Percentiles rank a stretch among this genome's conserved stretches.
These are phyloP conservation scores for Fagopyrum homotropicum DNA, from an alignment of 148 eudicot genomes.

Conservation along the genomic window DNA sequence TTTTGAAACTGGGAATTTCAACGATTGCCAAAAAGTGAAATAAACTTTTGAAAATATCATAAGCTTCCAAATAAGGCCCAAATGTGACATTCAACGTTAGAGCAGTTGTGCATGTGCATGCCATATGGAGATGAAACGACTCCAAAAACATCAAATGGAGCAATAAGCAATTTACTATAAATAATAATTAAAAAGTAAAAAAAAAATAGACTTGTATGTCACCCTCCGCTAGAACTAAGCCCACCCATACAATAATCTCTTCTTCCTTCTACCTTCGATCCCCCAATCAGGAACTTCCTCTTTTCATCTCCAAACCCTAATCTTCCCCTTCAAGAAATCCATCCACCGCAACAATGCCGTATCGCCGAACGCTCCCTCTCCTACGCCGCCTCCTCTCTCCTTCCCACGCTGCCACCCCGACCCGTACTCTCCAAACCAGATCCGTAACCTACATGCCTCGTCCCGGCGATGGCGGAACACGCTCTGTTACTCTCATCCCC, in stretches of 20 bases:
- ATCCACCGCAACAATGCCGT: conserved; percentile 30
- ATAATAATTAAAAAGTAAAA: not conserved
- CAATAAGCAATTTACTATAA: conserved; percentile 2
- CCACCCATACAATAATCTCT: not conserved
- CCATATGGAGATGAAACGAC: not conserved
- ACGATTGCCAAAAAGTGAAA: not conserved
- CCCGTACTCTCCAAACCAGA: conserved; percentile 19
- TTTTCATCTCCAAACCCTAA: conserved; percentile 4
- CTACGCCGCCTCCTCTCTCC: conserved; percentile 22
- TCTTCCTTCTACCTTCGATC: not conserved
- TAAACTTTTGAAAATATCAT: not conserved
- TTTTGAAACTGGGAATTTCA: no score
- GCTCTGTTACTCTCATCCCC: conserved; percentile 60
- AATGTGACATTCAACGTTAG: not conserved
- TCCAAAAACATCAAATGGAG: not conserved
- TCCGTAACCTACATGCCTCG: conserved; percentile 89
- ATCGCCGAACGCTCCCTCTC: conserved; percentile 36
- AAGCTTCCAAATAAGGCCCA: not conserved
- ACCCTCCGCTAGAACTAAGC: not conserved
- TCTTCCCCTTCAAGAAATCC: not conserved
- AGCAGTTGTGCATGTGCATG: conserved; percentile 6
- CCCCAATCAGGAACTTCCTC: not conserved
- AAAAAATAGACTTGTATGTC: not conserved
- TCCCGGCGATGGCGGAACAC: conserved; percentile 63
- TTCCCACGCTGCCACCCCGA: not conserved